Conservation (phyloP, 2,329 filamentous ascomycete species). For the Alternaria incomplexa region DNA sequence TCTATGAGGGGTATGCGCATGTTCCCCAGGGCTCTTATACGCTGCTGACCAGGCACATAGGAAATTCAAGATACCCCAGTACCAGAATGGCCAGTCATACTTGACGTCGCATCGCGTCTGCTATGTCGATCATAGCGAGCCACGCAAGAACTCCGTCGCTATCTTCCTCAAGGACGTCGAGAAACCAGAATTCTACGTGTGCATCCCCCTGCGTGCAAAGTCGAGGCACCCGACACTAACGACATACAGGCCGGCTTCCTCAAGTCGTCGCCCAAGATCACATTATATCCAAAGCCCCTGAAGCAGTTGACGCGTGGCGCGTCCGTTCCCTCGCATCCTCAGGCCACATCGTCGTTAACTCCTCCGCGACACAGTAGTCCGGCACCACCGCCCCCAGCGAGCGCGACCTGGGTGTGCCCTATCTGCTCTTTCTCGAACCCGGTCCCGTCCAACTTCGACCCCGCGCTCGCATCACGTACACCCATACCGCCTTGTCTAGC, state of each 20-base stretch:
- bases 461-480: conserved; percentile 77
- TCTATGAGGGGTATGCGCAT: conserved; percentile 87
- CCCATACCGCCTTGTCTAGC: conserved; percentile 85
- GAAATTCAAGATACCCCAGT: conserved; percentile 92
- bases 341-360: conserved; percentile 33
- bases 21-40: conserved; percentile 4
- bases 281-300: conserved; percentile 78
- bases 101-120: conserved; percentile 94
- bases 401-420: conserved; percentile 90
- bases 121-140: conserved; percentile 89
- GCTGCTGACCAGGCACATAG: conserved; percentile 54
- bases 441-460: conserved; percentile 92
- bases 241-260: conserved; percentile 77
- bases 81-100: conserved; percentile 96
- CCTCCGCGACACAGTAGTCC: conserved; percentile 45
- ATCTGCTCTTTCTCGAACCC: conserved; percentile 96
- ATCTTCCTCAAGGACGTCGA: conserved; percentile 92
- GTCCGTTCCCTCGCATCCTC: conserved; percentile 51
- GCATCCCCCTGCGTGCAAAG: not conserved
- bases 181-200: conserved; percentile 72
- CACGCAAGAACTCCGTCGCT: conserved; percentile 81
- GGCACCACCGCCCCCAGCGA: conserved; percentile 58
- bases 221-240: conserved; percentile 16
- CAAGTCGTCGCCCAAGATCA: conserved; percentile 94
- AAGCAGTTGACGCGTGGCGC: conserved; percentile 67